These are phyloP conservation scores for Apophysomyces variabilis DNA, from an alignment of 371 early-diverging fungal species.

Conservation along the genomic window DNA sequence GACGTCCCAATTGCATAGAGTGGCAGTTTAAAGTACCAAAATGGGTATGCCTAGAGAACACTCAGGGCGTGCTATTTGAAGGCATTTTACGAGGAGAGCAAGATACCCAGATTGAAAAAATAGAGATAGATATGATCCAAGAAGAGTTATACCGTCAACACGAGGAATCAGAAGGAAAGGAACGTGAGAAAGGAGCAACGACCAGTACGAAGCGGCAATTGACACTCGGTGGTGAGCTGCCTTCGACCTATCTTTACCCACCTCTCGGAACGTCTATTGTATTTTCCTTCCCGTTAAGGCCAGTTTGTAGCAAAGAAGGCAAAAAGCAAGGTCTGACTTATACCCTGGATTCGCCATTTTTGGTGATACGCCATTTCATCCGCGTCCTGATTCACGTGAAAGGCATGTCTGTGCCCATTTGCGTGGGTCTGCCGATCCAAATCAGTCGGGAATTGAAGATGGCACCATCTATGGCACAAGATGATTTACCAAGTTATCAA, in stretches of 20 bases:
- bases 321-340: slow-evolving; percentile 12
- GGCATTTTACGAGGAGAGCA: slow-evolving; percentile 20
- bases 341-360: slow-evolving; percentile 42
- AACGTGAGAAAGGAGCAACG: slow-evolving; percentile 12
- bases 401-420: slow-evolving; percentile 20
- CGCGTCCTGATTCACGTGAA: slow-evolving; percentile 29
- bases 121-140: slow-evolving; percentile 38
- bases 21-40: slow-evolving; percentile 39
- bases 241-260: slow-evolving; percentile 37
- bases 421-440: slow-evolving; percentile 36
- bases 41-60: slow-evolving; percentile 35
- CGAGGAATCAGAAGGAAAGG: too few relatives aligned
- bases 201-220: slow-evolving; percentile 27
- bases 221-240: slow-evolving; percentile 17
- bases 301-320: not conserved
- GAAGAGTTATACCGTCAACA: slow-evolving; percentile 35
- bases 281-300: slow-evolving; percentile 33
- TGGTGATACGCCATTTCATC: slow-evolving; percentile 32
- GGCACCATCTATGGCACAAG: not conserved
- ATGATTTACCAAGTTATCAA: slow-evolving; percentile 31
- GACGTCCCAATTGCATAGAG: slow-evolving; percentile 18
- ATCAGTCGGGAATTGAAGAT: slow-evolving; percentile 21
- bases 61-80: slow-evolving; percentile 28
- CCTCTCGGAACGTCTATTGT: slow-evolving; percentile 32
- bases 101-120: slow-evolving; percentile 18